Conservation (phyloP, 495 filamentous ascomycete species). For the Tuber aestivum region DNA sequence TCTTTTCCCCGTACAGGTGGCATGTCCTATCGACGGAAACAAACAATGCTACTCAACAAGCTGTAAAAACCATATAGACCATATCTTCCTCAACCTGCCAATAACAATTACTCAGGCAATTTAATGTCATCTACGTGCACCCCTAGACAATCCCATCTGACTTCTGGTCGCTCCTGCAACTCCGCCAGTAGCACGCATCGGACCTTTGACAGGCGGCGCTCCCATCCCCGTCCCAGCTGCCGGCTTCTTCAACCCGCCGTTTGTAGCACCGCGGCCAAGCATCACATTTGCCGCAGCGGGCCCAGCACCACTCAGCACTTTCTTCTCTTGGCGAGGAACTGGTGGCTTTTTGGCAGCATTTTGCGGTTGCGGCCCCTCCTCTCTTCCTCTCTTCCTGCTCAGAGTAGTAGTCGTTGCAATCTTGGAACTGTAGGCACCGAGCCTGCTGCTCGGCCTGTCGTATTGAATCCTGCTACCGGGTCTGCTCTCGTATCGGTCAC, state of each 20-base stretch:
- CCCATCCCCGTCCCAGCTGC: conserved; percentile 23
- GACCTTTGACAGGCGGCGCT: conserved; percentile 25
- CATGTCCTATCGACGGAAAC: neutral
- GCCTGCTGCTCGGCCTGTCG: conserved; percentile 24
- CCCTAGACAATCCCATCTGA: conserved; percentile 30
- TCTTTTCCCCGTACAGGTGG: neutral
- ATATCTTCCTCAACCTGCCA: neutral
- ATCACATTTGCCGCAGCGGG: conserved; percentile 32
- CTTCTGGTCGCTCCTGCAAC: conserved; percentile 27
- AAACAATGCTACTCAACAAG: neutral
- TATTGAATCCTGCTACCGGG: conserved; percentile 28
- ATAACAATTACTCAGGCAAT: neutral
- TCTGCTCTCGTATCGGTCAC: conserved; percentile 16
- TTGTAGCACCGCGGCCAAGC: conserved; percentile 18
- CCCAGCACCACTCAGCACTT: conserved; percentile 23
- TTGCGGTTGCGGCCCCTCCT: conserved; percentile 15
- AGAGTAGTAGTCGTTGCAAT: conserved; percentile 18
- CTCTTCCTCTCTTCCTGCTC: conserved; percentile 14
- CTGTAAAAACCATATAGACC: neutral
- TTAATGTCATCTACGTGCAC: conserved; percentile 37
- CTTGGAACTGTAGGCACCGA: conserved; percentile 18
- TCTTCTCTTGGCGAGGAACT: conserved; percentile 36
- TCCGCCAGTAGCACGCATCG: conserved; percentile 21
- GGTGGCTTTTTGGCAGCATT: conserved; percentile 35
- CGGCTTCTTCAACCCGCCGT: conserved; percentile 35